Evolutionary conservation across 306 rosid genomes (phyloP).

Genomic region (Ormosia emarginata): DNA sequence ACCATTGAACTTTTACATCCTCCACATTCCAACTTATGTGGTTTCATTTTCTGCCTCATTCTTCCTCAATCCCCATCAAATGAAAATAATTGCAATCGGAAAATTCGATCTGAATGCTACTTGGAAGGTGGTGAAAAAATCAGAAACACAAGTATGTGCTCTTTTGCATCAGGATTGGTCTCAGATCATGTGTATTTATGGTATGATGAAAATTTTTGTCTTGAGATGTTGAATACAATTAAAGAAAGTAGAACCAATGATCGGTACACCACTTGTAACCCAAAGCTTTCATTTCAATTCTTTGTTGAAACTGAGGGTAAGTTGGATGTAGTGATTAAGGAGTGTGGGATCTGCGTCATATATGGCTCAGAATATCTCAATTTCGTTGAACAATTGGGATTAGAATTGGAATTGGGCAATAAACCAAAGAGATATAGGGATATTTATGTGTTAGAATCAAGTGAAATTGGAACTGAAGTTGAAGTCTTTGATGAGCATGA

Average conservation of each 20-base stretch:
- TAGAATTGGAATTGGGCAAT: not conserved
- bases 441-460: not conserved
- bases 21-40: not conserved
- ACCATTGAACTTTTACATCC: not conserved
- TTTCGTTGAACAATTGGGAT: not conserved
- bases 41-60: not conserved
- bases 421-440: not conserved
- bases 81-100: not conserved
- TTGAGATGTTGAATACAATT: too few relatives aligned
- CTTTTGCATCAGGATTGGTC: too few relatives aligned
- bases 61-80: not conserved
- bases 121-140: too few relatives aligned
- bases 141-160: not conserved
- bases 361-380: not conserved
- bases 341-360: conserved; percentile 1
- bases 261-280: too few relatives aligned
- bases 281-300: too few relatives aligned
- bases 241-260: too few relatives aligned
- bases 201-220: too few relatives aligned
- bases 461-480: not conserved
- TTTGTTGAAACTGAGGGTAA: too few relatives aligned
- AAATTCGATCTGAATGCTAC: not conserved
- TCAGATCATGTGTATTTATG: too few relatives aligned
- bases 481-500: not conserved
- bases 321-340: not conserved